Evolutionary conservation across 768 basidiomycete genomes (phyloP), one percentile per base, ranked within the genome.

Genomic region (Phaeolepiota aurea): DNA sequence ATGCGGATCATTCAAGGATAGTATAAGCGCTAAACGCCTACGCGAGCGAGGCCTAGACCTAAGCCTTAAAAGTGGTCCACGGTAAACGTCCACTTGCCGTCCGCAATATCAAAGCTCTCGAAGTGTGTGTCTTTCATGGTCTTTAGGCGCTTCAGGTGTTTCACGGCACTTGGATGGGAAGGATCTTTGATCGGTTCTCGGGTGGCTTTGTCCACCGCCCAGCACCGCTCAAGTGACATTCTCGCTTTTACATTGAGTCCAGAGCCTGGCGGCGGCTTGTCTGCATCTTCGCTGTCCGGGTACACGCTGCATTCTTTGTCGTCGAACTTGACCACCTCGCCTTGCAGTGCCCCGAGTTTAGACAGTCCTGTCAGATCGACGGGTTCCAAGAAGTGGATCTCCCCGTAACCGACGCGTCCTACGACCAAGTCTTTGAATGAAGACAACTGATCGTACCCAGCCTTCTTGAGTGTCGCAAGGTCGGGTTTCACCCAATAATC

Each of bases 281-380:
- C 81, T 34, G 73, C 76, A n/a, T 87, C 82, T 38, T 85, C 82
- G 43, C 78, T 79, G 45, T 94, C 92, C 1, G 91, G 89, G 59
- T 99, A 98, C 25, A 98, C 92, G 36, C 79, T 84, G 54, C 89
- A 87, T 57, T 93, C 90, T 68, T 87, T 87, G 57, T 90, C 82
- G 44, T 87, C 83, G 57, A 99, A 93, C 34, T 82, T 72, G 18
- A 98, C 76, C 44, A 91, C 74, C 42, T 82, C 79, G n/a, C 92
- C 94, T 3, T 91, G 69, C 21, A 99, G 76, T 28, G 82, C 79
- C 4, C 79, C 76, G 28, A 98, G 72, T 54, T 82, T 83, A 12
- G 79, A 66, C 36, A 94, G 66, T 16, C 83, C 81, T 18, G 92
- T 96, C 43, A 99, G 74, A 55, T 98, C 91, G 22, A 88, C 79